phyloP scores from a whole-genome alignment of 208 protist genomes.

The Leishmania lainsoni region DNA sequence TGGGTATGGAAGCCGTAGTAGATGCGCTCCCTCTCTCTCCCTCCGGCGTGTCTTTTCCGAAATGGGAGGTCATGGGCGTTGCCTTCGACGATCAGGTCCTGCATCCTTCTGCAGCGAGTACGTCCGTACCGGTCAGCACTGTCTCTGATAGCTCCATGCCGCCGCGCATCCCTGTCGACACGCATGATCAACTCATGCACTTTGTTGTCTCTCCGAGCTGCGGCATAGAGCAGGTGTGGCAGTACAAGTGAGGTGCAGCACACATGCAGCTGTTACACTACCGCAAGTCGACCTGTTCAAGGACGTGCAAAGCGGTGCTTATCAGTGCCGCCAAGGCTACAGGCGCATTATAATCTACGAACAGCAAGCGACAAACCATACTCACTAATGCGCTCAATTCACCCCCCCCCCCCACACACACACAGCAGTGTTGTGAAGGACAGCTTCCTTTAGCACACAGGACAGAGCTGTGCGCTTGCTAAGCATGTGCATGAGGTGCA shows the following conservation, averaged over 20 bases:
- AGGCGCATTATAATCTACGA: neutral
- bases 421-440: neutral
- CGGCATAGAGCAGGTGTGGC: constrained; percentile 15
- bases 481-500: neutral
- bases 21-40: neutral
- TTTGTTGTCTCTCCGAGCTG: constrained; percentile 16
- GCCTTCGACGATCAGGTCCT: constrained; percentile 32
- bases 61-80: constrained; percentile 26
- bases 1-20: neutral
- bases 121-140: neutral
- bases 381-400: neutral
- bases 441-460: neutral
- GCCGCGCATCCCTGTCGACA: constrained; percentile 15
- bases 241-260: neutral
- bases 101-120: neutral
- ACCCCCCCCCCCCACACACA: neutral
- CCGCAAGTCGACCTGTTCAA: neutral
- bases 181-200: constrained; percentile 23
- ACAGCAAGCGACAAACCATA: neutral
- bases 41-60: neutral
- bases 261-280: neutral
- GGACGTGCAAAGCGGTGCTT: neutral
- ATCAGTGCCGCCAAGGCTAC: neutral
- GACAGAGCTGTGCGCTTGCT: neutral
- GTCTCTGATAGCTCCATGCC: neutral